A percentile compares a stretch with the other conserved stretches of the same genome.
Evolutionary conservation across 768 basidiomycete species (phyloP).

Genomic region (Boletus bicolor): DNA sequence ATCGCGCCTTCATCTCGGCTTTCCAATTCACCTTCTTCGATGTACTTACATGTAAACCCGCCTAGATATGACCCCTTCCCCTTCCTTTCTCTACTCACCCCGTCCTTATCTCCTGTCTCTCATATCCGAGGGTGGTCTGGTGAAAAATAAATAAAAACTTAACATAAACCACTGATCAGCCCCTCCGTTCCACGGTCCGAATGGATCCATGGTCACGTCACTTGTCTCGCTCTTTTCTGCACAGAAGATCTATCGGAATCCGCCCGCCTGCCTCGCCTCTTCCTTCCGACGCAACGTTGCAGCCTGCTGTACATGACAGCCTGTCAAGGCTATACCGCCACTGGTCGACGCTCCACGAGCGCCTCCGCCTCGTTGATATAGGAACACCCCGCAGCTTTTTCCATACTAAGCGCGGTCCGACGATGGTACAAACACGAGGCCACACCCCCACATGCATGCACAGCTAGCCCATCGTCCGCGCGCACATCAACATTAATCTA

Average conservation of each 20-base stretch:
- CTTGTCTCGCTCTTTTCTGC: neutral
- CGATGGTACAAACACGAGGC: conserved; percentile 5
- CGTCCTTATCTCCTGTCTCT: neutral
- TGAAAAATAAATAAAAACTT: neutral
- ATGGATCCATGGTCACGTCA: neutral
- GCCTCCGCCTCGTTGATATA: conserved; percentile 15
- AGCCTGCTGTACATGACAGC: conserved; percentile 23
- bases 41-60: neutral
- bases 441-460: neutral
- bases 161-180: neutral
- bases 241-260: conserved; percentile 14
- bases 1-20: neutral
- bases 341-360: conserved; percentile 11
- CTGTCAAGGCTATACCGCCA: conserved; percentile 23
- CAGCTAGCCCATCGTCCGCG: neutral
- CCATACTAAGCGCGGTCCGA: conserved; percentile 6
- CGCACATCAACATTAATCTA: conserved; percentile 1
- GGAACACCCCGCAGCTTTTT: conserved; percentile 1
- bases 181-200: neutral
- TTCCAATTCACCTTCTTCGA: neutral
- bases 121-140: neutral
- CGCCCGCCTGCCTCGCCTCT: neutral
- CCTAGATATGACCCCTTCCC: too few relatives aligned
- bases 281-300: conserved; percentile 13
- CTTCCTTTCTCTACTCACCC: neutral